Conservation (phyloP, 371 early-diverging fungal species). For the Circinella minor region DNA sequence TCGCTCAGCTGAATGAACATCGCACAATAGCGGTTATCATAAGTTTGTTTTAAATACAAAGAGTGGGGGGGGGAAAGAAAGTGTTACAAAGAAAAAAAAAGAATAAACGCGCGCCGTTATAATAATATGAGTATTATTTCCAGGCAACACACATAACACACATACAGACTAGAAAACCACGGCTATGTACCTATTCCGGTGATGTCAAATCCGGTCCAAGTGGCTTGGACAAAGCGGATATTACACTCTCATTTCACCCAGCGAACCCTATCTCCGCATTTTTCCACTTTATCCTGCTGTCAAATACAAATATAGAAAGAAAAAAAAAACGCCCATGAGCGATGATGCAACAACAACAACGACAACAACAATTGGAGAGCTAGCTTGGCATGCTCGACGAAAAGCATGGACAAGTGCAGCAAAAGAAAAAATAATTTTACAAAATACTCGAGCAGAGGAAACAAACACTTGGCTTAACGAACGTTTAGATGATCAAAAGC, state of each 20-base stretch:
- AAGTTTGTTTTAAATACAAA: neutral
- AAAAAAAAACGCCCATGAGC: neutral
- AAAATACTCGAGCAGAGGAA: neutral
- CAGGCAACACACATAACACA: neutral
- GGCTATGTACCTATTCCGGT: neutral
- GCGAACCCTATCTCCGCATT: neutral
- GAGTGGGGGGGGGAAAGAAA: neutral
- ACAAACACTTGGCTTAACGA: neutral
- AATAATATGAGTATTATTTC: neutral
- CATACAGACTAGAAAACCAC: no score
- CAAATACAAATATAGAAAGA: no score
- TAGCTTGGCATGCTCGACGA: constrained; percentile 14
- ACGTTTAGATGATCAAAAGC: constrained; percentile 4
- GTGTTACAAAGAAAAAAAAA: no score
- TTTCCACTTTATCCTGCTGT: no score
- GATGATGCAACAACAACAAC: neutral
- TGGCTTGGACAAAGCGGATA: neutral
- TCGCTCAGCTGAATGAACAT: constrained; percentile 51
- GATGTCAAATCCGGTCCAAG: neutral
- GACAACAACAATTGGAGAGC: constrained; percentile 7
- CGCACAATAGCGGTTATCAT: constrained; percentile 1
- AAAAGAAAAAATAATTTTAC: neutral
- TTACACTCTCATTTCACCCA: no score
- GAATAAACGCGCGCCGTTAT: neutral
- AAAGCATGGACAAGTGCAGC: constrained; percentile 14